Percentiles rank a stretch among this genome's conserved stretches.
Evolutionary conservation across 148 eudicot species (phyloP).

Genomic region (Cornus suecica): DNA sequence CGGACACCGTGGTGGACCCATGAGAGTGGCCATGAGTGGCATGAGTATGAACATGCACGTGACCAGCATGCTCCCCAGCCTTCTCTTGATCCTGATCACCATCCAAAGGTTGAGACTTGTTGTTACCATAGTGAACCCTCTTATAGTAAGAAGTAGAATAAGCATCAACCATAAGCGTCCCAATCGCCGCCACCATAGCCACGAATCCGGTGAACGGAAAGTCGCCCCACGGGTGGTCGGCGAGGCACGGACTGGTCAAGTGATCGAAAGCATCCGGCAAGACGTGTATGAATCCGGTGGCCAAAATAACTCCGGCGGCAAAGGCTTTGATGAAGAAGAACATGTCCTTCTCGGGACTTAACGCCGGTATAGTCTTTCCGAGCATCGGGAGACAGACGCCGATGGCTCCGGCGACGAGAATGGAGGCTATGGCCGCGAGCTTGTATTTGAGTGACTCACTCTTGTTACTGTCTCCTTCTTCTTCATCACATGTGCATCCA

Average conservation of each 20-base stretch:
- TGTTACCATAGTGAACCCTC: constrained; percentile 3
- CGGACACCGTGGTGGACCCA: constrained; percentile 1
- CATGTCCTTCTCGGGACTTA: constrained; percentile 31
- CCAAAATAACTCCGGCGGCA: constrained; percentile 47
- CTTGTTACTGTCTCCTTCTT: neutral
- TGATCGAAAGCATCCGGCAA: constrained; percentile 43
- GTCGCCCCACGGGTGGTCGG: constrained; percentile 33
- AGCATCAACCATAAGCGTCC: constrained; percentile 48
- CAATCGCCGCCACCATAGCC: constrained; percentile 33
- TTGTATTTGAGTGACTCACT: constrained; percentile 9
- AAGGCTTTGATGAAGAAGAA: constrained; percentile 38
- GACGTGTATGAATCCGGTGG: constrained; percentile 52
- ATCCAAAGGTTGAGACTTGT: neutral
- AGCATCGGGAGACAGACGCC: constrained; percentile 40
- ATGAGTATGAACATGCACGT: constrained; percentile 18
- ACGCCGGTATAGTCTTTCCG: constrained; percentile 27
- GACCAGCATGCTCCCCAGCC: neutral
- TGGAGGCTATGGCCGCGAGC: constrained; percentile 28
- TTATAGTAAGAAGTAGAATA: constrained; percentile 35
- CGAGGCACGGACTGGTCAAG: constrained; percentile 36
- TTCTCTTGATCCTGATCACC: neutral
- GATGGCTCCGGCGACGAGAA: constrained; percentile 32
- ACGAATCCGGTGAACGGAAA: constrained; percentile 42
- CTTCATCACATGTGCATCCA: neutral
- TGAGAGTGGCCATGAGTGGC: constrained; percentile 22